Evolutionary conservation across 148 eudicot genomes (phyloP).

Genomic region (Silene latifolia): DNA sequence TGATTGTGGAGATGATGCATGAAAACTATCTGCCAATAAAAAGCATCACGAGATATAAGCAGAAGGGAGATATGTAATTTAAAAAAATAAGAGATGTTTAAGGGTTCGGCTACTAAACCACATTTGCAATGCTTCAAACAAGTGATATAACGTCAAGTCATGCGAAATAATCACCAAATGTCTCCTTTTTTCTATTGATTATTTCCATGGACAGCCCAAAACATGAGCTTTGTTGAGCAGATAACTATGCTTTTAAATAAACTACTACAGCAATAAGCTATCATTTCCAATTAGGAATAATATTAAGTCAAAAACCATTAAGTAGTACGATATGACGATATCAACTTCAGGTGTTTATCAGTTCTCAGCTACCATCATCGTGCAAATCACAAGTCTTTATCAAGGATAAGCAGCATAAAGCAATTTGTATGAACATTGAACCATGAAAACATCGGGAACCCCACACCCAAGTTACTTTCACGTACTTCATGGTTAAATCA

Average conservation of each 20-base stretch:
- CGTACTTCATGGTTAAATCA: not conserved
- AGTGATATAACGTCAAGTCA: not conserved
- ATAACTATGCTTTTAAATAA: not conserved
- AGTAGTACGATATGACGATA: not conserved
- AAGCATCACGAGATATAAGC: slow-evolving; percentile 11
- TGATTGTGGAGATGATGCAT: slow-evolving; percentile 43
- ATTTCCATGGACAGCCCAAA: not conserved
- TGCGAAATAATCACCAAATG: not conserved
- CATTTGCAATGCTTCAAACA: not conserved
- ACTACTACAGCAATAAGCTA: not conserved
- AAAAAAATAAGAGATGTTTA: not conserved
- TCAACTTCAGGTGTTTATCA: not conserved
- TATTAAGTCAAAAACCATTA: not conserved
- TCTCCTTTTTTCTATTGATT: not conserved
- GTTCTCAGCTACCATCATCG: not conserved
- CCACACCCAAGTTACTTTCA: not conserved
- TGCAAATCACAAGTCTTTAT: not conserved
- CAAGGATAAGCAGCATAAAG: not conserved
- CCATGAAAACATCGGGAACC: not conserved
- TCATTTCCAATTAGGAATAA: not conserved
- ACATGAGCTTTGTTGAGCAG: not conserved
- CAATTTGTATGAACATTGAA: not conserved
- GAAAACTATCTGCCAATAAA: slow-evolving; percentile 45
- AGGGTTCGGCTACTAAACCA: not conserved
- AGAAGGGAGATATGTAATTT: slow-evolving; percentile 2